These are phyloP conservation scores for Aspergillus affinis DNA, from an alignment of 495 filamentous ascomycete genomes.

Conservation along the genomic window DNA sequence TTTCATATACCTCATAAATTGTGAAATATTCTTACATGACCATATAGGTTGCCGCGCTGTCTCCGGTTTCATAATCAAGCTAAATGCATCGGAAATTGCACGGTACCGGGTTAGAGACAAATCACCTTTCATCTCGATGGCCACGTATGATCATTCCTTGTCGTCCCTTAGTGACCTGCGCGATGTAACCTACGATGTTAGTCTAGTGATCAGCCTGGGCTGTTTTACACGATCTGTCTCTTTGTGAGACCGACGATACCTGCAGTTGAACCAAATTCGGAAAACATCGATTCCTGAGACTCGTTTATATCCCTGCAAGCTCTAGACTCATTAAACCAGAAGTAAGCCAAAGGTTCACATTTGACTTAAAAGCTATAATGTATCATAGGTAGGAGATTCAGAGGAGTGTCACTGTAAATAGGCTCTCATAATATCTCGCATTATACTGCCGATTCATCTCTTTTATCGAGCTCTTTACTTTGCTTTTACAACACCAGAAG, in stretches of 20 bases:
- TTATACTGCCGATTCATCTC: too few species aligned
- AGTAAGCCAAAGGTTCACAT: too few species aligned
- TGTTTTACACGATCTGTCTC: background rate
- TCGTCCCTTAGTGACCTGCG: background rate
- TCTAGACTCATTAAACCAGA: too few species aligned
- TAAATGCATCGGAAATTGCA: background rate
- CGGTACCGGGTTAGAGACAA: background rate
- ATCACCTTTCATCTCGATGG: background rate
- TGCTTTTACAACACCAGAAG: too few species aligned
- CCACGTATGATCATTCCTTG: background rate
- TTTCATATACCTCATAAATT: background rate
- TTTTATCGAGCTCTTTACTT: too few species aligned
- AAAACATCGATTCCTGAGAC: background rate
- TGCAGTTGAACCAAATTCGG: background rate
- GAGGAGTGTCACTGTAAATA: too few species aligned
- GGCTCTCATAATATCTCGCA: too few species aligned
- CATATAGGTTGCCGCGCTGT: background rate
- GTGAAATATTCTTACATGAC: background rate
- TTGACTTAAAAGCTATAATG: too few species aligned
- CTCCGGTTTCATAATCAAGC: background rate
- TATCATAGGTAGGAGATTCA: too few species aligned
- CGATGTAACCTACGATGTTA: background rate
- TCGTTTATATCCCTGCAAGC: too few species aligned
- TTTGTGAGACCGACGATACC: background rate
- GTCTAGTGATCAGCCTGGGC: background rate